These are phyloP conservation scores for Phytomonas sp. DNA, from an alignment of 208 protist genomes.

Conservation along the genomic window DNA sequence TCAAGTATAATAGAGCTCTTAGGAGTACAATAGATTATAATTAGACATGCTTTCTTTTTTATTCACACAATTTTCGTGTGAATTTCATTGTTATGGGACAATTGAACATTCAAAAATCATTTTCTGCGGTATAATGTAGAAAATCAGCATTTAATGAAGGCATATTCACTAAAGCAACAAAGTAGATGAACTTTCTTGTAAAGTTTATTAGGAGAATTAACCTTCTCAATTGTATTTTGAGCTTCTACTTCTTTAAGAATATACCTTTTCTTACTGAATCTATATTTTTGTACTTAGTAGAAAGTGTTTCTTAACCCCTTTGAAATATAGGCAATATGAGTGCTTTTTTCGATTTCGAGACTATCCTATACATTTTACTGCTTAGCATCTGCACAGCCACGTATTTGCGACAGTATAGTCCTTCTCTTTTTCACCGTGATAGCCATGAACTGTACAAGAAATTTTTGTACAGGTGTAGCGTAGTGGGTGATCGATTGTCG, in stretches of 20 bases:
- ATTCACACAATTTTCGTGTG: background rate
- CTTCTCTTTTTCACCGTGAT: slow-evolving; percentile 82
- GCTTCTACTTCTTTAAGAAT: background rate
- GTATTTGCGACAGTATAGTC: slow-evolving; percentile 83
- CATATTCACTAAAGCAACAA: background rate
- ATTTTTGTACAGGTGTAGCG: slow-evolving; percentile 89
- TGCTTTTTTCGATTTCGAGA: slow-evolving; percentile 85
- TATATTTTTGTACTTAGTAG: background rate
- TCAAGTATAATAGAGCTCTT: background rate
- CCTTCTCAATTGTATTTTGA: slow-evolving; percentile 1
- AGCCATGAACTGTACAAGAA: slow-evolving; percentile 75
- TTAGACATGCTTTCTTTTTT: background rate
- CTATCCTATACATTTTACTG: slow-evolving; percentile 74
- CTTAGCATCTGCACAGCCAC: slow-evolving; percentile 86
- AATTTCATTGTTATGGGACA: slow-evolving; percentile 8
- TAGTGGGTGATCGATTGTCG: slow-evolving; percentile 86
- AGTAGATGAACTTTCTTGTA: background rate
- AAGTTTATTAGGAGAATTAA: background rate
- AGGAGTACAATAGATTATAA: background rate
- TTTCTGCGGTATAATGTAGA: slow-evolving; percentile 2
- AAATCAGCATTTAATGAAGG: background rate
- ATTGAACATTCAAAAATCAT: slow-evolving; percentile 3
- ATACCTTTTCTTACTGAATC: background rate
- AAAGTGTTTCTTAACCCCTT: background rate
- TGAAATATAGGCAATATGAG: slow-evolving; percentile 40